phyloP scores from a whole-genome alignment of 1,284 basidiomycete genomes.

The Cryptococcus hybrid region DNA sequence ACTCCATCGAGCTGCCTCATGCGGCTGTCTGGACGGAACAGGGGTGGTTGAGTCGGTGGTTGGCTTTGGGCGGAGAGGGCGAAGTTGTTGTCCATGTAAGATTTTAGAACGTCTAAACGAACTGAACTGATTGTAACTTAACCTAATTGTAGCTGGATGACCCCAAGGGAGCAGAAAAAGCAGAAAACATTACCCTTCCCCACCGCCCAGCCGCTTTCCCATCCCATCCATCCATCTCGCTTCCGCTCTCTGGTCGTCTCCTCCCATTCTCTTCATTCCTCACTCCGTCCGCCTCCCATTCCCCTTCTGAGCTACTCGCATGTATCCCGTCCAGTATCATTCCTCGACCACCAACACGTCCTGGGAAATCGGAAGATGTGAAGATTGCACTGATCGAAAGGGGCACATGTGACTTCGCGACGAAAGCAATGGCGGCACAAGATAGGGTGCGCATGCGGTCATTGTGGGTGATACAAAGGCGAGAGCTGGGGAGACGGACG shows the following conservation, averaged over 20 bases:
- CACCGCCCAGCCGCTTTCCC: slow-evolving; percentile 50
- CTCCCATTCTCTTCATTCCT: slow-evolving; percentile 27
- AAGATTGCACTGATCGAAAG: slow-evolving; percentile 79
- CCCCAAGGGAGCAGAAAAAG: slow-evolving; percentile 15
- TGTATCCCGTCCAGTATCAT: slow-evolving; percentile 25
- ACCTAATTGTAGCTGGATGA: not conserved
- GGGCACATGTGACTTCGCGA: slow-evolving; percentile 81
- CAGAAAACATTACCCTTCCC: slow-evolving; percentile 38
- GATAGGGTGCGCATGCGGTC: slow-evolving; percentile 77
- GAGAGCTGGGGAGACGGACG: slow-evolving; percentile 40
- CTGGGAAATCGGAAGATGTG: slow-evolving; percentile 6
- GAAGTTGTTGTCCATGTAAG: slow-evolving; percentile 33
- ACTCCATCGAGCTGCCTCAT: too few species aligned
- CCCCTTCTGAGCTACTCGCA: slow-evolving; percentile 5
- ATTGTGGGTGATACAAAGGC: slow-evolving; percentile 71
- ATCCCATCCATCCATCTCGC: slow-evolving; percentile 18
- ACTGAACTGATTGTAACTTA: not conserved
- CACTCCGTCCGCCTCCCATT: not conserved
- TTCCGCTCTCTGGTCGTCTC: slow-evolving; percentile 36
- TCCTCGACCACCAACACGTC: slow-evolving; percentile 21
- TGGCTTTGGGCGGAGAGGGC: slow-evolving; percentile 43
- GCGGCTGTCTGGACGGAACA: not conserved
- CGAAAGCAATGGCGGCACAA: slow-evolving; percentile 80
- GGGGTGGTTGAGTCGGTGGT: slow-evolving; percentile 36
- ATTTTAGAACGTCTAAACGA: not conserved